Conservation (phyloP, 352 stramenopile species). For the Phytophthora europaea region DNA sequence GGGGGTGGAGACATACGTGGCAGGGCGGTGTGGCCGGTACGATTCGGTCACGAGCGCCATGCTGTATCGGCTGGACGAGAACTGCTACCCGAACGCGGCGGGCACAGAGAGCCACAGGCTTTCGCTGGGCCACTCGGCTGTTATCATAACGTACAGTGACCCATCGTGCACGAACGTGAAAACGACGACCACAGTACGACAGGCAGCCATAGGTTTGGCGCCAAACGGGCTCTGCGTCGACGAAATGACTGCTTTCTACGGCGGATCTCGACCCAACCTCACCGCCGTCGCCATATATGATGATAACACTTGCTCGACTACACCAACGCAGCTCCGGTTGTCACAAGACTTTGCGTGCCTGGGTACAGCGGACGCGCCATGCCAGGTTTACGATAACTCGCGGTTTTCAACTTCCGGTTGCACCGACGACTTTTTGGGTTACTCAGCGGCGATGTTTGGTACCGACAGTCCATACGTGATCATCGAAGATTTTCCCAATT, state of each 20-base stretch:
- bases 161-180: conserved; percentile 1
- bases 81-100: conserved; percentile 14
- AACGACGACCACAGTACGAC: not conserved
- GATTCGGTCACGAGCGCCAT: not conserved
- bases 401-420: not conserved
- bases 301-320: conserved; percentile 10
- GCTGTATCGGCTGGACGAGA: conserved; percentile 16
- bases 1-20: conserved; percentile 8
- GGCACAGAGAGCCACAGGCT: conserved; percentile 9
- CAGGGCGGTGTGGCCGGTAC: not conserved
- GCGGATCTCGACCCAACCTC: not conserved
- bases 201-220: not conserved
- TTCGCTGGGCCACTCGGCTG: not conserved
- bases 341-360: conserved; percentile 14
- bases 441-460: conserved; percentile 1
- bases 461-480: conserved; percentile 14
- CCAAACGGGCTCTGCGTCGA: not conserved
- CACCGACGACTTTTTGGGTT: not conserved
- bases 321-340: conserved; percentile 3
- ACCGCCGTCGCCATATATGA: conserved; percentile 7
- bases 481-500: conserved; percentile 1
- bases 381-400: not conserved
- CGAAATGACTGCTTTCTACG: conserved; percentile 8
- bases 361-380: not conserved
- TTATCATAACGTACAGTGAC: conserved; percentile 9